phyloP scores from a whole-genome alignment of 2,329 filamentous ascomycete genomes.

The Scytalidium sp. region DNA sequence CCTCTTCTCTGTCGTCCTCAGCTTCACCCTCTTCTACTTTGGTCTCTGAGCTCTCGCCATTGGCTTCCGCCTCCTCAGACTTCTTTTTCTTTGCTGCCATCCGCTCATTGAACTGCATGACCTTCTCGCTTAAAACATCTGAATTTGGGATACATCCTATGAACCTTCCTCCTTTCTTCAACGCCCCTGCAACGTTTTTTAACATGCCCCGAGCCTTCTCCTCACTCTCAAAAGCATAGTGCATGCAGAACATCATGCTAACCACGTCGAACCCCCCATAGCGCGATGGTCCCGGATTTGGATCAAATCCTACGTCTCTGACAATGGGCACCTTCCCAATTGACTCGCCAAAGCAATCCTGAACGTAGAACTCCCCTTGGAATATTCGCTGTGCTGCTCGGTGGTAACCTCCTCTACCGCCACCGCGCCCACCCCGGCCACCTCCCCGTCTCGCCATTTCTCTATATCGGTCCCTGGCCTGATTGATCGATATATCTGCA shows the following conservation, averaged over 20 bases:
- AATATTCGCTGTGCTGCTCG: conserved; percentile 60
- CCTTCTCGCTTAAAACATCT: conserved; percentile 77
- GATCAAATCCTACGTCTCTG: conserved; percentile 82
- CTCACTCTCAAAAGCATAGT: conserved; percentile 96
- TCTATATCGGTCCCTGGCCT: conserved; percentile 80
- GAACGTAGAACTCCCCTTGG: conserved; percentile 82
- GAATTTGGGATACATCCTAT: conserved; percentile 97
- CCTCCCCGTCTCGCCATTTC: conserved; percentile 63
- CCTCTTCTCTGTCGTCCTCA: conserved; percentile 53
- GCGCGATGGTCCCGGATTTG: conserved; percentile 56
- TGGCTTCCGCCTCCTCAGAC: conserved; percentile 30
- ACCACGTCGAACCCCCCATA: conserved; percentile 90
- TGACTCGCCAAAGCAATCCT: conserved; percentile 88
- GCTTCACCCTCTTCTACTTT: conserved; percentile 23
- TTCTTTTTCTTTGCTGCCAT: conserved; percentile 35
- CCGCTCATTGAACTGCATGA: conserved; percentile 71
- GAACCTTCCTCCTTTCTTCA: conserved; percentile 94
- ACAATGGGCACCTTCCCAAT: conserved; percentile 81
- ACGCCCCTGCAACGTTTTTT: conserved; percentile 80
- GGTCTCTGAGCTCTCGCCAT: conserved; percentile 39
- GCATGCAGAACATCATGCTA: conserved; percentile 99
- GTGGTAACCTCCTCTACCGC: conserved; percentile 43
- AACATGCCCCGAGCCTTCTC: conserved; percentile 89
- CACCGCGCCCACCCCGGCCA: conserved; percentile 50
- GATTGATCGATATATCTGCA: conserved; percentile 86